These are phyloP conservation scores for Striga asiatica DNA, from an alignment of 257 asterid genomes.

Conservation along the genomic window DNA sequence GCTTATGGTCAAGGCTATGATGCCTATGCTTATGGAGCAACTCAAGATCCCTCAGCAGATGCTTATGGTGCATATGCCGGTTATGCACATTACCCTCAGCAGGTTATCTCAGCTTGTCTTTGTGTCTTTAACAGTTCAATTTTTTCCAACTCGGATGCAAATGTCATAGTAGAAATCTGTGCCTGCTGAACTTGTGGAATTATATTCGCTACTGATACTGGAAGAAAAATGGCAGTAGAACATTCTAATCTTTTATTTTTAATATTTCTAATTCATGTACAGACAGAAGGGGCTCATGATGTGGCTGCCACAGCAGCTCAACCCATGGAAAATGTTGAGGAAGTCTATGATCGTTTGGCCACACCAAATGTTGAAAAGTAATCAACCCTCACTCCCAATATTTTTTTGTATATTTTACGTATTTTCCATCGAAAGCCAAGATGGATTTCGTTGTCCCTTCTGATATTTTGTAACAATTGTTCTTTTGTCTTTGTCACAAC, in stretches of 20 bases:
- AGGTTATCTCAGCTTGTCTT: constrained; percentile 27
- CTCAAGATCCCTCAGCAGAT: constrained; percentile 79
- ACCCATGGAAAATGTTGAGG: constrained; percentile 68
- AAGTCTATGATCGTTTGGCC: constrained; percentile 72
- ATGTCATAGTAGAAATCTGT: not conserved
- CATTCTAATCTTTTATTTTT: not conserved
- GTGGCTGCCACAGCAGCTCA: constrained; percentile 46
- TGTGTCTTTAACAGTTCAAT: not conserved
- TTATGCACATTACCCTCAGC: constrained; percentile 69
- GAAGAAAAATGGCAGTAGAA: not conserved
- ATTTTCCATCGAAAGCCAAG: too few relatives aligned
- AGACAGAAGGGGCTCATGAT: constrained; percentile 76
- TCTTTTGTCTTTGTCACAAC: not conserved
- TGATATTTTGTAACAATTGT: not conserved
- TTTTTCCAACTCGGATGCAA: too few relatives aligned
- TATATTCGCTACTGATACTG: not conserved
- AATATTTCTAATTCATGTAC: constrained; percentile 7
- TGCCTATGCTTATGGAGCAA: constrained; percentile 72
- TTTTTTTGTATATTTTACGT: too few relatives aligned
- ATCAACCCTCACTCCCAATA: not conserved
- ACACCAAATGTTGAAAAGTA: constrained; percentile 91
- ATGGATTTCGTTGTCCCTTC: too few relatives aligned
- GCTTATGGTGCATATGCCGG: constrained; percentile 85
- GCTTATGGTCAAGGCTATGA: constrained; percentile 95
- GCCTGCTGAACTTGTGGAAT: not conserved